Conservation (phyloP, 169 alveolate genomes). For the Cryptosporidium ryanae region DNA sequence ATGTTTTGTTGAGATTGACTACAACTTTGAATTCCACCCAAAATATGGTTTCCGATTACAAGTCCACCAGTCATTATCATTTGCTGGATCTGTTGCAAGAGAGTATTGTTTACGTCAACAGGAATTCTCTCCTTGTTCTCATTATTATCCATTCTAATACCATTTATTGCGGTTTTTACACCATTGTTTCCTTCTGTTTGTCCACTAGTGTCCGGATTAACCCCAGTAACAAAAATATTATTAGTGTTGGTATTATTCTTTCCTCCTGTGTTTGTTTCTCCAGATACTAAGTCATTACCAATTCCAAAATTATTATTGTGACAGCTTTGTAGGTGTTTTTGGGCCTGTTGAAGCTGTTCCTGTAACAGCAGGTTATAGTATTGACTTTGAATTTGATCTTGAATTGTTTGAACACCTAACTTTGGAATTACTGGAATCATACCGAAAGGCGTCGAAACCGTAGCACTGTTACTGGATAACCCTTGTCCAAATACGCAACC, state of each 20-base stretch:
- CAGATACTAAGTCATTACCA: neutral
- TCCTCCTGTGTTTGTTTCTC: neutral
- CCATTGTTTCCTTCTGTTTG: neutral
- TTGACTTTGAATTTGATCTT: constrained; percentile 2
- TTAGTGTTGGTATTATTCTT: neutral
- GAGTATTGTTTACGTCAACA: too few species aligned
- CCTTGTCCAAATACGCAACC: too few species aligned
- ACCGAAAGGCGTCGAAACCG: constrained; percentile 62
- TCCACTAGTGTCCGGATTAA: neutral
- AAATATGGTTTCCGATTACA: neutral
- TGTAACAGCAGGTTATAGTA: constrained; percentile 12
- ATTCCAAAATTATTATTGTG: neutral
- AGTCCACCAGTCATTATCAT: neutral
- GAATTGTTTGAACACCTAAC: neutral
- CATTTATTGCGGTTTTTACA: neutral
- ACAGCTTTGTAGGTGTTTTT: constrained; percentile 7
- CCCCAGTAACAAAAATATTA: neutral
- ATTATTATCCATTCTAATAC: too few species aligned
- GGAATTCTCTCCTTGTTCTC: too few species aligned
- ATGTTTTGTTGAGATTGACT: constrained; percentile 21
- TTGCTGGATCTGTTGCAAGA: neutral
- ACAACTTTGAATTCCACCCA: neutral
- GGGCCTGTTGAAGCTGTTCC: constrained; percentile 37
- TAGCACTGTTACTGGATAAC: neutral
- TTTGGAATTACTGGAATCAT: constrained; percentile 52